A percentile compares a stretch with the other conserved stretches of the same genome.
Evolutionary conservation across 2,329 filamentous ascomycete genomes (phyloP).

Genomic region (Onygena corvina): DNA sequence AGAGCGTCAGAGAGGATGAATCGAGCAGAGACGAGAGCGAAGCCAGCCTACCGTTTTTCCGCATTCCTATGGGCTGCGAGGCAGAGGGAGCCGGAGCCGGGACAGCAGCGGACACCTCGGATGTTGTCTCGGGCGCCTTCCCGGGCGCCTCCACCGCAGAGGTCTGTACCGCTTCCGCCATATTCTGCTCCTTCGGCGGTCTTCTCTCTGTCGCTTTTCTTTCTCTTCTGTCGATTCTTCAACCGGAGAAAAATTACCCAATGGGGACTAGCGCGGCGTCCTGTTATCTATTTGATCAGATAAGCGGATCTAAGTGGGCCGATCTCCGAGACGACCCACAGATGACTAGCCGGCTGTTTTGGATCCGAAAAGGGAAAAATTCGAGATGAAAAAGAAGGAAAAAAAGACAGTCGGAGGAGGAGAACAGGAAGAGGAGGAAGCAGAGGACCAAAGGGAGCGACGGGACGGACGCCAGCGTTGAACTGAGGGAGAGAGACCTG

Average conservation of each 20-base stretch:
- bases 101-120: conserved; percentile 19
- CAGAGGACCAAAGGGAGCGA: neutral
- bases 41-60: conserved; percentile 61
- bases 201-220: neutral
- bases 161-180: neutral
- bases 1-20: neutral
- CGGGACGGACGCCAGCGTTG: neutral
- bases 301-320: conserved; percentile 27
- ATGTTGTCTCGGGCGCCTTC: neutral
- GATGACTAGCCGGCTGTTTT: neutral
- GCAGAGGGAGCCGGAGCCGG: neutral
- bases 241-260: neutral
- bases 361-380: neutral
- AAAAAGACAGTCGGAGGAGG: too few species aligned
- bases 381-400: neutral
- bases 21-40: neutral
- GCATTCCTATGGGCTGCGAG: conserved; percentile 49
- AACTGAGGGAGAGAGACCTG: too few species aligned
- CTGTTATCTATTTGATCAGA: conserved; percentile 23
- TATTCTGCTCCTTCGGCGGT: neutral
- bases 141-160: neutral
- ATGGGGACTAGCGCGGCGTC: conserved; percentile 7
- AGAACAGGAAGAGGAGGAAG: neutral
- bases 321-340: neutral
- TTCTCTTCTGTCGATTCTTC: neutral